A percentile compares a stretch with the other conserved stretches of the same genome.
These are phyloP conservation scores for Calocera cornea DNA, from an alignment of 768 basidiomycete genomes.

Conservation along the genomic window DNA sequence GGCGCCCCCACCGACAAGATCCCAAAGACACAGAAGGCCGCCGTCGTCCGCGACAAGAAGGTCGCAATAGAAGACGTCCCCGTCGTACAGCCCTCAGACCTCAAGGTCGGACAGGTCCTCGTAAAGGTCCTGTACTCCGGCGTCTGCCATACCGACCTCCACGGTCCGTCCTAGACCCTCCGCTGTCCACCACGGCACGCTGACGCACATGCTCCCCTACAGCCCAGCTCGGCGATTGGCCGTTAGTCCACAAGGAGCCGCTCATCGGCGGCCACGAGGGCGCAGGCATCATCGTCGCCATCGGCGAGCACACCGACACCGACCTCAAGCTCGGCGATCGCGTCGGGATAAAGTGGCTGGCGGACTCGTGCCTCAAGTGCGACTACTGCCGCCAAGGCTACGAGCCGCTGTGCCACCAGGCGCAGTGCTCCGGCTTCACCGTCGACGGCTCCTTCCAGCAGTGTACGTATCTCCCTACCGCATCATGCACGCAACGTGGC, in stretches of 20 bases:
- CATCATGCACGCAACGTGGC: not conserved
- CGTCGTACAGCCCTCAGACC: constrained; percentile 19
- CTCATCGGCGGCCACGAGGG: constrained; percentile 79
- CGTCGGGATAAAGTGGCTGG: constrained; percentile 60
- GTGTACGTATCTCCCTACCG: constrained; percentile 10
- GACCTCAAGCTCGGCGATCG: constrained; percentile 63
- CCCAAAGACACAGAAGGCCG: constrained; percentile 18
- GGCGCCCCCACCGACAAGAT: constrained; percentile 4
- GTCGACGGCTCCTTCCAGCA: constrained; percentile 59
- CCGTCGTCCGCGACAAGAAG: constrained; percentile 11
- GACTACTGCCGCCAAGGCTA: constrained; percentile 62
- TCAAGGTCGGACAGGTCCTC: constrained; percentile 29
- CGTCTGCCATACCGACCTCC: constrained; percentile 54
- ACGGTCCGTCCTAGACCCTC: not conserved
- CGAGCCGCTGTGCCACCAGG: constrained; percentile 56
- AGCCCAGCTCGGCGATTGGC: constrained; percentile 57
- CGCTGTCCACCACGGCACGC: not conserved
- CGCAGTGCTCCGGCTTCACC: constrained; percentile 52
- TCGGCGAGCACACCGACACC: constrained; percentile 50
- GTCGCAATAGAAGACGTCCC: constrained; percentile 11
- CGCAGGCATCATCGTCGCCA: constrained; percentile 67
- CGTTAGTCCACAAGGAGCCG: constrained; percentile 45
- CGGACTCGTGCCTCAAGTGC: constrained; percentile 50
- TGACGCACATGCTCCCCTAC: not conserved
- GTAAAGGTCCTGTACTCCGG: constrained; percentile 64